Percentiles rank a stretch among this genome's conserved stretches.
Conservation (phyloP, 1,284 basidiomycete genomes). For the Cutaneotrichosporon arboriforme region DNA sequence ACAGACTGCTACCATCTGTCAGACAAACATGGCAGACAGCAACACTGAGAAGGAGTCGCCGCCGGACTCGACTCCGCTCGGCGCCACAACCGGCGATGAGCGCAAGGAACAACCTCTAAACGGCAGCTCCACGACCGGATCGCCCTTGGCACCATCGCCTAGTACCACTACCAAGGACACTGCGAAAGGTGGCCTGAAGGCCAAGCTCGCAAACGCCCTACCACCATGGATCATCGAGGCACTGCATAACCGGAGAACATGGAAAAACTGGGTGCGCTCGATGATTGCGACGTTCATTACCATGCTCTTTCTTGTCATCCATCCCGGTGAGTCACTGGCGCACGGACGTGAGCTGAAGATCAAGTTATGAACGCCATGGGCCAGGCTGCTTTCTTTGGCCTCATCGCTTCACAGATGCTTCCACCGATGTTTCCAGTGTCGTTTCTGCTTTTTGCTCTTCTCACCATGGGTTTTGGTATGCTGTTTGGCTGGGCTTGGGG, state of each 20-base stretch:
- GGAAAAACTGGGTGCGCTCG: constrained; percentile 42
- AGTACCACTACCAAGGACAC: too few relatives aligned
- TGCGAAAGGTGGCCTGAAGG: not conserved
- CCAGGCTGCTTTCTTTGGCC: constrained; percentile 29
- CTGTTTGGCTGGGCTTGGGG: constrained; percentile 70
- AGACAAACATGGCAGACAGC: too few relatives aligned
- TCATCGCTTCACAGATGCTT: constrained; percentile 37
- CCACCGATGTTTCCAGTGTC: constrained; percentile 42
- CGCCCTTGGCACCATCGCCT: too few relatives aligned
- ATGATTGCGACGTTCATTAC: constrained; percentile 34
- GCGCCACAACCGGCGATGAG: too few relatives aligned
- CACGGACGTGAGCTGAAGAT: not conserved
- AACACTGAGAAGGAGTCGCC: too few relatives aligned
- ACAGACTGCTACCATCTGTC: too few relatives aligned
- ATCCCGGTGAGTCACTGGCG: constrained; percentile 16
- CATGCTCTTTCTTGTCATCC: constrained; percentile 33
- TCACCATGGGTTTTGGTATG: constrained; percentile 57
- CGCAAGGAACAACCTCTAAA: too few relatives aligned
- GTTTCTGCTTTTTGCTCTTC: constrained; percentile 46
- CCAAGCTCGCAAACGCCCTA: not conserved
- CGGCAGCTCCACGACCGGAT: too few relatives aligned
- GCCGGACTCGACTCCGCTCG: too few relatives aligned
- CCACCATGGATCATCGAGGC: constrained; percentile 27
- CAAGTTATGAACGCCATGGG: not conserved
- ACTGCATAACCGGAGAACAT: constrained; percentile 27